Evolutionary conservation across 352 stramenopile species (phyloP), one percentile per base, ranked within the genome.

Genomic region (Pythium oligandrum): DNA sequence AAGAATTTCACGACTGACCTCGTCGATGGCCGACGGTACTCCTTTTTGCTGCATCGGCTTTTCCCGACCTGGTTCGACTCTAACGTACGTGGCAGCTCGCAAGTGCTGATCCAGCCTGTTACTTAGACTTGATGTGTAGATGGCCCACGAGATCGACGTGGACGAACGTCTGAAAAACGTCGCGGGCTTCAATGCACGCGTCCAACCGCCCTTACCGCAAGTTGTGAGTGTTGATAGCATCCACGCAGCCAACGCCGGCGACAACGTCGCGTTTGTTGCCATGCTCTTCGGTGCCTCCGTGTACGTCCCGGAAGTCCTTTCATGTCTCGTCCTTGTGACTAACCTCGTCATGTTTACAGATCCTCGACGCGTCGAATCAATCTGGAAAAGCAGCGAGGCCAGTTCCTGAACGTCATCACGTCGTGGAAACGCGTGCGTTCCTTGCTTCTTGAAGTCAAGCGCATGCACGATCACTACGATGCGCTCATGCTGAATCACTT

Each of bases 1-100:
- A 87, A 86, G 54, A 93, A 90, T 51, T 93, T 93, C 51, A 84
- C 78, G 12, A 76, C 69, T 4, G 83, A 93, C 39, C 66, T 93
- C 26, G 54, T 57, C 1, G 83, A 93, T 17, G 83, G 83, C 7
- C 68, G 78, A 1, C 72, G 76, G 4, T 80, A 75, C 45, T 89
- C 79, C 4, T 86, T 88, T 38, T 48, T 93, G 26, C 54, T 93
- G 9, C 79, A 93, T 65, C 76, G 74, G 2, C 63, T 93, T 3
- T 89, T 87, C 34, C 83, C 83, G 3, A 77, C 67, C 4, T 88
- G 75, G 71, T 90, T 89, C 44, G 78, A 90, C 47, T 40, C 63
- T 9, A 70, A 73, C 40, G 81, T 90, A 63, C 31, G 51, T 61
- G 2, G 9, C 43, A 48, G 43, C 43, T 26, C 17, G 17, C 17